Base-by-base conservation (phyloP, 768 basidiomycete species). In the Lactarius tabidus region DNA sequence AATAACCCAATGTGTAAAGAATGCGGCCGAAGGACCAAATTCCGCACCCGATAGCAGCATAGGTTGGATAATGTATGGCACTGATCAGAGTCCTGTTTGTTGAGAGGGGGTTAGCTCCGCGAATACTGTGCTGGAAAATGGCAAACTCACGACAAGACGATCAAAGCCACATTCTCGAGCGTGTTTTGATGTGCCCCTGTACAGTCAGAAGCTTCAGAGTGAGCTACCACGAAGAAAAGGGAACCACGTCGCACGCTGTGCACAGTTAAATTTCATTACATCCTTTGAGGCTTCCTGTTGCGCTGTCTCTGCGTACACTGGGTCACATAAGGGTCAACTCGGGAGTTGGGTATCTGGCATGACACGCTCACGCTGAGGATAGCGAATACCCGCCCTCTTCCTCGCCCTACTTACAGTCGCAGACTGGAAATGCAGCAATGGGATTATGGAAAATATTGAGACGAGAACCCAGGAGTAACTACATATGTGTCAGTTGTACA, bases 281-380 rank as follows among this genome's bases (percentile, higher is more conserved):
- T 79, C 81, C 31, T 70, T 72, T 17, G 79, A 84, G 0, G 77
- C 77, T 28, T 80, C 84, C 20, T 74, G 82, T 66, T 89, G 79
- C 3, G 80, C 79, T 71, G 85, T 84, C 43, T 90, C 88, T 5
- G 89, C 90, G 67, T 91, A 91, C 56, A 84, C 87, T 90, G 7
- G 33, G 60, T n/a, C 51, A 6, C 15, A 57, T 14, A 56, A 39
- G 17, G 26, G 51, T 54, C 23, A 39, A 14, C 59, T 12, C 1
- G 0, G 64, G 28, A 26, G n/a, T 3, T 33, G 26, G 3, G 33
- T 41, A 18, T 18, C 28, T 3, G 14, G 12, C 10, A 35, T 33
- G 35, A 1, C 9, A 29, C 18, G 75, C 82, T 67, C 69, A 88
- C 90, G 56, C 70, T 87, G 89, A 36, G 90, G 90, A 71, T 91